These are phyloP conservation scores for Xylaria sp. DNA, from an alignment of 2,329 filamentous ascomycete species.

Conservation along the genomic window DNA sequence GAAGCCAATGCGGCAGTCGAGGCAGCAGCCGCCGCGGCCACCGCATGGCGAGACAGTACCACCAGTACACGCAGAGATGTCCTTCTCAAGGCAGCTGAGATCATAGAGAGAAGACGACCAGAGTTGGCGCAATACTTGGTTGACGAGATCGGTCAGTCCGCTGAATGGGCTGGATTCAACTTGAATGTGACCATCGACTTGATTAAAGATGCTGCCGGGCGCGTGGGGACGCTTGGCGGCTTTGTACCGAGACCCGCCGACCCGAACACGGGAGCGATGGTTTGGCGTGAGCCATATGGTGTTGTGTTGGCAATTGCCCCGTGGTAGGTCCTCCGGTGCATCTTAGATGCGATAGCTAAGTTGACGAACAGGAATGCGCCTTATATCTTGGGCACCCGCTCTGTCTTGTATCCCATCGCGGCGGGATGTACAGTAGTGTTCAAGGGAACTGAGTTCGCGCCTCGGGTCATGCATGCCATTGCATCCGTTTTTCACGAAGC, in stretches of 20 bases:
- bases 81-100: conserved; percentile 73
- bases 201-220: conserved; percentile 56
- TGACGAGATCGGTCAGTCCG: conserved; percentile 56
- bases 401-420: conserved; percentile 68
- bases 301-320: conserved; percentile 83
- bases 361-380: conserved; percentile 54
- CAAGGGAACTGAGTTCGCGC: conserved; percentile 70
- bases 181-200: conserved; percentile 51
- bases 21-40: conserved; percentile 32
- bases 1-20: conserved; percentile 39
- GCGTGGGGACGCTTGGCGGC: conserved; percentile 51
- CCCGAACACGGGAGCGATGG: conserved; percentile 67
- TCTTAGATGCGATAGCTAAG: not conserved
- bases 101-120: conserved; percentile 63
- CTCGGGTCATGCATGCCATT: conserved; percentile 66
- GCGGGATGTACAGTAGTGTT: conserved; percentile 72
- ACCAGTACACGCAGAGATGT: conserved; percentile 71
- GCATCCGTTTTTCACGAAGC: conserved; percentile 68
- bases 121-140: conserved; percentile 71
- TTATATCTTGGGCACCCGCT: conserved; percentile 55
- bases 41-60: conserved; percentile 52
- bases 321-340: conserved; percentile 65
- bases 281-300: conserved; percentile 80
- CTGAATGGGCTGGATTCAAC: conserved; percentile 57
- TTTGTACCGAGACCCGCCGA: conserved; percentile 52